A percentile compares a stretch with the other conserved stretches of the same genome.
Evolutionary conservation across 1,139 yeast species (phyloP).

Genomic region (Geotrichum histeridarum): DNA sequence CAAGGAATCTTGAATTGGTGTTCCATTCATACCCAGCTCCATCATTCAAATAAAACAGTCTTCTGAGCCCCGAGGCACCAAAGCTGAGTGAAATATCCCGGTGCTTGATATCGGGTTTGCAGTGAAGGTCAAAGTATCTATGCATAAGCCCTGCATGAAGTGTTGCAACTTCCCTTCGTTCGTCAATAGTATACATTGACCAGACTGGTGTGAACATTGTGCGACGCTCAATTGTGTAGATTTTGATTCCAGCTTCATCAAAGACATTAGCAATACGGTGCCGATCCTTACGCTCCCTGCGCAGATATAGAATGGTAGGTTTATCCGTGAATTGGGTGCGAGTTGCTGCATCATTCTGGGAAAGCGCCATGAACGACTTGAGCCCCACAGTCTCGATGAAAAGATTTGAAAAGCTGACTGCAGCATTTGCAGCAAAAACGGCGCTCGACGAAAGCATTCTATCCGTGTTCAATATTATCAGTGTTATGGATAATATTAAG

Average conservation of each 20-base stretch:
- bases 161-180: constrained; percentile 48
- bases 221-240: constrained; percentile 50
- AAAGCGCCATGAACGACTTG: constrained; percentile 10
- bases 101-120: constrained; percentile 45
- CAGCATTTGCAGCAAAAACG: constrained; percentile 18
- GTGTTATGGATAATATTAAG: too few relatives aligned
- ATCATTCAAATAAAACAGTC: constrained; percentile 45
- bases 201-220: constrained; percentile 50
- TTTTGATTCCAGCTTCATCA: constrained; percentile 43
- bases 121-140: constrained; percentile 49
- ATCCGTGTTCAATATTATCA: too few relatives aligned
- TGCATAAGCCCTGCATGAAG: constrained; percentile 47
- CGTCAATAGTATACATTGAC: constrained; percentile 46
- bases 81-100: constrained; percentile 35
- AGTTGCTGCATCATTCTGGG: constrained; percentile 18
- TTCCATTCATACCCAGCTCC: constrained; percentile 56
- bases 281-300: constrained; percentile 48
- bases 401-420: constrained; percentile 16
- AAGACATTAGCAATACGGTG: constrained; percentile 48
- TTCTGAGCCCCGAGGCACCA: constrained; percentile 34
- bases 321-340: constrained; percentile 35
- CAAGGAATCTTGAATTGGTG: constrained; percentile 48
- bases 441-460: constrained; percentile 20
- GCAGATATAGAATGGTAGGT: constrained; percentile 44
- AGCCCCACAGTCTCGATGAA: constrained; percentile 18